Evolutionary conservation across 768 basidiomycete genomes (phyloP).

Genomic region (Boletus subcaerulescens): DNA sequence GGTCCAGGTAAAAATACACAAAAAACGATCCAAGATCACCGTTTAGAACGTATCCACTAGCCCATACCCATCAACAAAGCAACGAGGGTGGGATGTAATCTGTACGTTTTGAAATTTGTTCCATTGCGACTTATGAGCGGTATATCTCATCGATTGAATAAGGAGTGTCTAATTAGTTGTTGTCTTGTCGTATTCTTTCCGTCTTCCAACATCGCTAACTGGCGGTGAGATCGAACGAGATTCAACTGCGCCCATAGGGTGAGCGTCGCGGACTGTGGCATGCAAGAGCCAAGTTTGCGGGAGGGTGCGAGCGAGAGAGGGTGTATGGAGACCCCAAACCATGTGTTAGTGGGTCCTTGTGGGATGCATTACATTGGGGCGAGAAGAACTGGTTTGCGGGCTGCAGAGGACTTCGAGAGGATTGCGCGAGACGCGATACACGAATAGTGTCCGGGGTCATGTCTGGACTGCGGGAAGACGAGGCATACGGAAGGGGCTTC

Average conservation of each 20-base stretch:
- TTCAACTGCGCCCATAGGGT: constrained; percentile 9
- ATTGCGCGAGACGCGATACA: constrained; percentile 23
- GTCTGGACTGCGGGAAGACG: constrained; percentile 37
- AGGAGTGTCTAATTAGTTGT: constrained; percentile 15
- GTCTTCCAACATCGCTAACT: background rate
- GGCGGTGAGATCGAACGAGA: background rate
- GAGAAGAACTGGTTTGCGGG: constrained; percentile 27
- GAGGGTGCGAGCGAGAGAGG: background rate
- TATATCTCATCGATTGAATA: constrained; percentile 15
- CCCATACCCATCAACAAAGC: constrained; percentile 11
- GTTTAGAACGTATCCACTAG: constrained; percentile 3
- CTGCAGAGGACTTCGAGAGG: constrained; percentile 23
- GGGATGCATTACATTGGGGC: background rate
- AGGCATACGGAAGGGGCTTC: constrained; percentile 21
- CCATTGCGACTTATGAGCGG: constrained; percentile 13
- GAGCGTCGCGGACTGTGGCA: constrained; percentile 11
- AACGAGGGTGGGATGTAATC: constrained; percentile 2
- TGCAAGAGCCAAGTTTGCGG: constrained; percentile 12
- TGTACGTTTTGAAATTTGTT: constrained; percentile 13
- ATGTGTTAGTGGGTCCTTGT: constrained; percentile 9
- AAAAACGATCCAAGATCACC: constrained; percentile 1
- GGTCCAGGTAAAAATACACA: constrained; percentile 22
- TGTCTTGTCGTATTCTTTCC: constrained; percentile 3
- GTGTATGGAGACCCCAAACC: constrained; percentile 6
- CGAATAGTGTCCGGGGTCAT: constrained; percentile 42